Evolutionary conservation across 2,329 filamentous ascomycete species (phyloP).

Genomic region (Xylaria hypoxylon): DNA sequence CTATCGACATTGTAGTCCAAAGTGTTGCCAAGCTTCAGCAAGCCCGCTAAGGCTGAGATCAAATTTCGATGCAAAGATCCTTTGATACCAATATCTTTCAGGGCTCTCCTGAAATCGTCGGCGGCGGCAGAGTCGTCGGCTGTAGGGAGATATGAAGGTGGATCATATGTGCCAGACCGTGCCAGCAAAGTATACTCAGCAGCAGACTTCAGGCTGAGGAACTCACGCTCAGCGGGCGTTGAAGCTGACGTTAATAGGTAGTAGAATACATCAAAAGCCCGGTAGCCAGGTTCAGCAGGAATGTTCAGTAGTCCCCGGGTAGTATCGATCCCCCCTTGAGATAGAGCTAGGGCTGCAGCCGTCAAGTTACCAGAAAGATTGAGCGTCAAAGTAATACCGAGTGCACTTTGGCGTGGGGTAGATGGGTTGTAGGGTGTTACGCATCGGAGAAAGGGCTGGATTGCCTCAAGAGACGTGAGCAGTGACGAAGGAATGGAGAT

Average conservation of each 20-base stretch:
- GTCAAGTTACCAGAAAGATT: slow-evolving; percentile 83
- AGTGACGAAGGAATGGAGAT: slow-evolving; percentile 80
- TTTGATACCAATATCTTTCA: slow-evolving; percentile 95
- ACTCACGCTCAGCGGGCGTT: slow-evolving; percentile 88
- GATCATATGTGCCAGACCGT: slow-evolving; percentile 84
- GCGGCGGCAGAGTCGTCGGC: slow-evolving; percentile 93
- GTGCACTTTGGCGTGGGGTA: slow-evolving; percentile 79
- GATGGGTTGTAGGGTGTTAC: slow-evolving; percentile 93
- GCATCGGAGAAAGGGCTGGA: slow-evolving; percentile 87
- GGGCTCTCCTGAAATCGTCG: slow-evolving; percentile 87
- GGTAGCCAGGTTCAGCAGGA: slow-evolving; percentile 81
- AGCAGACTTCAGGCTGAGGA: slow-evolving; percentile 81
- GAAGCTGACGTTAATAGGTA: slow-evolving; percentile 94
- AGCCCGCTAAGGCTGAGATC: slow-evolving; percentile 84
- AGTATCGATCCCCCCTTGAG: slow-evolving; percentile 89
- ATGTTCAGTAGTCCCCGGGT: slow-evolving; percentile 82
- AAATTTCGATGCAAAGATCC: slow-evolving; percentile 84
- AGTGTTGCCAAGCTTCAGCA: slow-evolving; percentile 92
- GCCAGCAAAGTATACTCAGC: slow-evolving; percentile 83
- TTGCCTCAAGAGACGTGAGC: slow-evolving; percentile 81
- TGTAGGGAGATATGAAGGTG: slow-evolving; percentile 89
- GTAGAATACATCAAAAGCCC: slow-evolving; percentile 98
- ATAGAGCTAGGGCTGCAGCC: slow-evolving; percentile 79
- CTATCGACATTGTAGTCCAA: slow-evolving; percentile 86
- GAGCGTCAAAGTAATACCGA: slow-evolving; percentile 84